Conservation (phyloP, 2,329 filamentous ascomycete species). For the Aspergillus clavatus region DNA sequence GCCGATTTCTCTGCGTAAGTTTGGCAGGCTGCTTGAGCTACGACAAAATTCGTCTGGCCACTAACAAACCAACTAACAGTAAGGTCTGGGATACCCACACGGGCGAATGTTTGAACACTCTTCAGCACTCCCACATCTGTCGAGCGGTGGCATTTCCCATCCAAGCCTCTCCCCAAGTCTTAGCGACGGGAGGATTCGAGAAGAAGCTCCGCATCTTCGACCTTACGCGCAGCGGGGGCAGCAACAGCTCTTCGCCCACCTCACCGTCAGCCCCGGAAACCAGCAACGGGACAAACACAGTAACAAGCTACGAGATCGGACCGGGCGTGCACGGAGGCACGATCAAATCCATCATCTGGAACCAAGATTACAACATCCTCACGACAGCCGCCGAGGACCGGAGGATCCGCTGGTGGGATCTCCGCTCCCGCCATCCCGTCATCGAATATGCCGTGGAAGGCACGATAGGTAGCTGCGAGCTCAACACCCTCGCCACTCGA, state of each 20-base stretch:
- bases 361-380: slow-evolving; percentile 77
- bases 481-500: slow-evolving; percentile 63
- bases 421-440: slow-evolving; percentile 69
- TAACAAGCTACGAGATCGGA: slow-evolving; percentile 80
- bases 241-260: slow-evolving; percentile 37
- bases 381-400: slow-evolving; percentile 90
- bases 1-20: slow-evolving; percentile 91
- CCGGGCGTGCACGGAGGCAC: slow-evolving; percentile 75
- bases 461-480: slow-evolving; percentile 85
- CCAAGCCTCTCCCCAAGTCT: slow-evolving; percentile 68
- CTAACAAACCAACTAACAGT: slow-evolving; percentile 47
- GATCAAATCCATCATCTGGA: slow-evolving; percentile 97
- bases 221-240: slow-evolving; percentile 55
- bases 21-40: not conserved
- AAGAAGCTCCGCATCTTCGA: slow-evolving; percentile 96
- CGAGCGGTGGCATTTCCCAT: slow-evolving; percentile 86
- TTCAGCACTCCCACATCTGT: slow-evolving; percentile 93
- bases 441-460: slow-evolving; percentile 75
- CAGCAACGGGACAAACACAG: slow-evolving; percentile 42
- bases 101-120: slow-evolving; percentile 78
- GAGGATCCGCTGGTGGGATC: slow-evolving; percentile 89
- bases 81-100: slow-evolving; percentile 98
- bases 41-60: not conserved
- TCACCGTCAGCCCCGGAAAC: slow-evolving; percentile 33
- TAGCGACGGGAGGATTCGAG: slow-evolving; percentile 92